Evolutionary conservation across 1,284 basidiomycete genomes (phyloP), one percentile per base, ranked within the genome.

Genomic region (Trichosporon faecale): DNA sequence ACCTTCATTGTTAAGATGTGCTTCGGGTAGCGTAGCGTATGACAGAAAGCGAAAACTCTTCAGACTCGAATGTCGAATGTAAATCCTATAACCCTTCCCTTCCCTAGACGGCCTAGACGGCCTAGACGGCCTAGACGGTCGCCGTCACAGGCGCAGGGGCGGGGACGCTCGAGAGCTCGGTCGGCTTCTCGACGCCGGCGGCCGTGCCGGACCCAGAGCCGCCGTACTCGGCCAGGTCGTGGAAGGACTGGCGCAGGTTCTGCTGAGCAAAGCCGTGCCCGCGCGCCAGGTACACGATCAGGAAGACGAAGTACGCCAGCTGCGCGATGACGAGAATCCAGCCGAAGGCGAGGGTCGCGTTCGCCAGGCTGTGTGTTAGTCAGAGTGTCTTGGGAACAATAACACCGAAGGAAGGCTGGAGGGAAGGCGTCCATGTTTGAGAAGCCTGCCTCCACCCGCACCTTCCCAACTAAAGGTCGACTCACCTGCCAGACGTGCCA

Each of bases 301-400:
- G 57, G 57, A 61, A 33, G 27, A 61, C 57, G 57, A 61, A 2
- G 27, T 61, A 31, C 21, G 57, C 57, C 2, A 61, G 27, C 57
- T 61, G 57, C 14, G 57, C 57, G 11, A 61, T 61, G 27, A 61
- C 57, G 57, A 61, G 57, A 29, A 61, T 61, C 57, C 57, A 61
- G 29, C 57, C 57, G 27, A 61, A 61, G 11, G 57, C 57, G 8
- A 61, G 57, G 11, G 57, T 61, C 14, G 57, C 57, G 27, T 33
- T 31, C 8, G 29, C 57, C 6, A 61, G 27, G 27, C 57, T 61
- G 16, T 12, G 18, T 31, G 57, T 61, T 11, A 61, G 57, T 8
- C 27, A 60, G 57, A n/a, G n/a, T n/a, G 57, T 3, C 57, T 44
- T 44, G 40, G 7, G 40, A 44, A 44, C 52, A 7, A 57, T 25